Evolutionary conservation across 495 filamentous ascomycete genomes (phyloP).

Genomic region (Podospora appendiculata): DNA sequence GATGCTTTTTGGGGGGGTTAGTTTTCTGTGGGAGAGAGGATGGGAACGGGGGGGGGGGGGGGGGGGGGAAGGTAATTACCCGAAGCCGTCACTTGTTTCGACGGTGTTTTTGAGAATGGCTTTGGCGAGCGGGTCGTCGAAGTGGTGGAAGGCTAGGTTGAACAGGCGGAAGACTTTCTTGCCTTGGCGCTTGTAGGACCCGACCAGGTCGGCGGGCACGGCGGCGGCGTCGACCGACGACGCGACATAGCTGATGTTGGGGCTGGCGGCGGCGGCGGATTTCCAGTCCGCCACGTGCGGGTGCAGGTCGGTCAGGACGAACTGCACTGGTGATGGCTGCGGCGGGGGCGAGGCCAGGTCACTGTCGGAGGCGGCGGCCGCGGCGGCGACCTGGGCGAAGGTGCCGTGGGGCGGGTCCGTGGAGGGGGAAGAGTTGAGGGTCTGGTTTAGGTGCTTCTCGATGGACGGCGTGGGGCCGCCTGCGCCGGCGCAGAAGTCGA

Average conservation of each 20-base stretch:
- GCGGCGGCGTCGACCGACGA: slow-evolving; percentile 54
- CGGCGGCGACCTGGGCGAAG: too few relatives aligned
- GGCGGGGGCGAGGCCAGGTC: too few relatives aligned
- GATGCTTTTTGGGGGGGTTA: too few relatives aligned
- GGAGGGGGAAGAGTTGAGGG: slow-evolving; percentile 15
- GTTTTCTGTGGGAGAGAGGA: slow-evolving; percentile 20
- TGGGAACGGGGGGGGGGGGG: neutral
- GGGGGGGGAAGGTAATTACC: slow-evolving; percentile 29
- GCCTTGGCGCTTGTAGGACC: slow-evolving; percentile 22
- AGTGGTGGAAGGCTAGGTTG: slow-evolving; percentile 72
- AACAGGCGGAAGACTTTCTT: slow-evolving; percentile 57
- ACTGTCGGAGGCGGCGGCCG: too few relatives aligned
- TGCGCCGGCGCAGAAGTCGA: slow-evolving; percentile 69
- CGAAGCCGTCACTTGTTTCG: slow-evolving; percentile 56
- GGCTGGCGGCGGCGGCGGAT: slow-evolving; percentile 36
- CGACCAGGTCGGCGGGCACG: slow-evolving; percentile 39
- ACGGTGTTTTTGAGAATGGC: slow-evolving; percentile 55
- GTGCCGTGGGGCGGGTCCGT: neutral
- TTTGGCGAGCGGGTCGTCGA: slow-evolving; percentile 52
- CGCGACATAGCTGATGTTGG: slow-evolving; percentile 46
- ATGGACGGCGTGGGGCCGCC: slow-evolving; percentile 62
- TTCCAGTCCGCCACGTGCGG: slow-evolving; percentile 59
- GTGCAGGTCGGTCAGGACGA: slow-evolving; percentile 63
- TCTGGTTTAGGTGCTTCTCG: slow-evolving; percentile 46
- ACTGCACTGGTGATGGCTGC: slow-evolving; percentile 35